Evolutionary conservation across 345 rosid genomes (phyloP).

Genomic region (Ricinus communis): DNA sequence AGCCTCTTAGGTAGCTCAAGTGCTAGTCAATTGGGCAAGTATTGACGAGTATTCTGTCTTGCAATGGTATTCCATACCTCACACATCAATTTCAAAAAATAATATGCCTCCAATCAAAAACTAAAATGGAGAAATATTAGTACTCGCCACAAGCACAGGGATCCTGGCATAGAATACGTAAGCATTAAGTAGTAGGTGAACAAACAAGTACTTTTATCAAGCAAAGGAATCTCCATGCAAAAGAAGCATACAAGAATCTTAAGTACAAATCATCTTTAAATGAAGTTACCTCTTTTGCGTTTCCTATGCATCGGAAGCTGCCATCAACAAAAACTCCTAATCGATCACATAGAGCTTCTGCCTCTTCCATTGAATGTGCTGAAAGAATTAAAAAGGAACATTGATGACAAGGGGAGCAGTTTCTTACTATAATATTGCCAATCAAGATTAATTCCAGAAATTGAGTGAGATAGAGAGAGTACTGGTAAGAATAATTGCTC

Average conservation of each 20-base stretch:
- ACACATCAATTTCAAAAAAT: no score
- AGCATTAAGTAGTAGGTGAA: not conserved
- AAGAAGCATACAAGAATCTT: not conserved
- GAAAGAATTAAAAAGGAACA: constrained; percentile 21
- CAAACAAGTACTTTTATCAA: not conserved
- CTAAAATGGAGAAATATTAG: no score
- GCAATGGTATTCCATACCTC: no score
- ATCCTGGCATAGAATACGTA: no score
- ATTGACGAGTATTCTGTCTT: no score
- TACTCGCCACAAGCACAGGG: not conserved
- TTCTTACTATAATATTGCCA: not conserved
- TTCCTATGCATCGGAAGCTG: constrained; percentile 83
- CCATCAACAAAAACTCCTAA: constrained; percentile 85
- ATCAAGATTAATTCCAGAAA: not conserved
- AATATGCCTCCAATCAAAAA: not conserved
- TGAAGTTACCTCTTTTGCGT: constrained; percentile 66
- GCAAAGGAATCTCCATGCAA: not conserved
- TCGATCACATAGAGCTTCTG: constrained; percentile 84
- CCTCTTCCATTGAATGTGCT: constrained; percentile 99
- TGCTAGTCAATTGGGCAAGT: no score
- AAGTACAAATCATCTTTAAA: not conserved
- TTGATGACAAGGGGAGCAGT: not conserved
- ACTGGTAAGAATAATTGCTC: constrained; percentile 89
- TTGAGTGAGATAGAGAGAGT: constrained; percentile 10
- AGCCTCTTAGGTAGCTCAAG: no score